Percentiles rank a stretch among this genome's conserved stretches.
Conservation (phyloP, 768 basidiomycete genomes). For the Lepiota subincarnata region DNA sequence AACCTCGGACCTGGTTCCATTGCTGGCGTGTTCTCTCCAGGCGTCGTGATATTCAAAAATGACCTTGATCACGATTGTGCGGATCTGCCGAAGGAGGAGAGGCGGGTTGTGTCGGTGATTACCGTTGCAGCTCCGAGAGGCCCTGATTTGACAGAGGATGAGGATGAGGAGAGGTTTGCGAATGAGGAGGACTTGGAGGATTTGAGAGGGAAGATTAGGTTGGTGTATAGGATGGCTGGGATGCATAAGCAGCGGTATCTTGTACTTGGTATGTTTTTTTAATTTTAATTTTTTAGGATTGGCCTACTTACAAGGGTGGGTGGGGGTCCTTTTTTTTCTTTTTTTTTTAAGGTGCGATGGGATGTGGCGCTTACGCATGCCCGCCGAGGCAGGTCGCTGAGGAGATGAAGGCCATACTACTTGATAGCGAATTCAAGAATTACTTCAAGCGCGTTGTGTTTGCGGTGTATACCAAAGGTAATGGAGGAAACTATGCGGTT, state of each 20-base stretch:
- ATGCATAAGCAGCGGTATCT: constrained; percentile 31
- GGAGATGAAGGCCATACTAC: constrained; percentile 37
- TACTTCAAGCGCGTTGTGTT: constrained; percentile 38
- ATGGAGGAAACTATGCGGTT: constrained; percentile 31
- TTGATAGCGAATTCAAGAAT: constrained; percentile 38
- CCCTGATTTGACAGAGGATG: constrained; percentile 26
- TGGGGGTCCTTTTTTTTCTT: no score
- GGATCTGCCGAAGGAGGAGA: constrained; percentile 27
- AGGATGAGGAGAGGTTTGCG: constrained; percentile 16
- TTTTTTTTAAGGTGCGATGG: constrained; percentile 40
- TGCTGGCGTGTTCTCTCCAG: constrained; percentile 40
- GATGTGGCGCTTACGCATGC: constrained; percentile 40
- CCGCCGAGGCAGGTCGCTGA: constrained; percentile 36
- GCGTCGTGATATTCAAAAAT: constrained; percentile 43
- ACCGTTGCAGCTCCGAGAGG: constrained; percentile 41
- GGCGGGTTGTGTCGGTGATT: constrained; percentile 38
- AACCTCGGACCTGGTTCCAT: constrained; percentile 37
- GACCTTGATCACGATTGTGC: constrained; percentile 39
- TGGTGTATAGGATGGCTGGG: constrained; percentile 41
- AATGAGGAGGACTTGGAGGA: constrained; percentile 26
- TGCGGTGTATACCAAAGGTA: constrained; percentile 33
- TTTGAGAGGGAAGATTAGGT: constrained; percentile 37
- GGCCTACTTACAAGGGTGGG: no score
- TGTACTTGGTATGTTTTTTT: constrained; percentile 30
- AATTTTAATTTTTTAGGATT: no score